Evolutionary conservation across 1,284 basidiomycete genomes (phyloP).

Genomic region (Ustilago hordei): DNA sequence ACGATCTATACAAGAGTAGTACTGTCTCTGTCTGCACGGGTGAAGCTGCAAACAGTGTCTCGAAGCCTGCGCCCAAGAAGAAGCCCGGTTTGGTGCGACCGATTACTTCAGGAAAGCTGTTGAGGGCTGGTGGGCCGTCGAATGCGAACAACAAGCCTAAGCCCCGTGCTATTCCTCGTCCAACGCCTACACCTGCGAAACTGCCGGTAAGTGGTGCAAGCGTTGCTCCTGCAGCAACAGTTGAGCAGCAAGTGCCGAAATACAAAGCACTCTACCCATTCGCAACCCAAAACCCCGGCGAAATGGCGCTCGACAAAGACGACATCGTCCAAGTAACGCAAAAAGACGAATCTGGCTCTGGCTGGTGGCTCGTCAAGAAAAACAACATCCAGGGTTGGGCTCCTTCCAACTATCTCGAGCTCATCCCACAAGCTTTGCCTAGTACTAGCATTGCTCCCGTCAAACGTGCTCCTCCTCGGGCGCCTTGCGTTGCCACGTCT

Average conservation of each 20-base stretch:
- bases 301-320: constrained; percentile 89
- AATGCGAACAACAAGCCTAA: constrained; percentile 59
- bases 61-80: constrained; percentile 84
- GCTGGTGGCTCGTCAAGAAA: constrained; percentile 96
- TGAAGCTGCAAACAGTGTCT: constrained; percentile 83
- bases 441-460: constrained; percentile 64
- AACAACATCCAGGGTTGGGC: constrained; percentile 89
- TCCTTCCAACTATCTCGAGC: constrained; percentile 86
- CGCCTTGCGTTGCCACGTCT: constrained; percentile 65
- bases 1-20: constrained; percentile 94
- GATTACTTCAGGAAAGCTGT: constrained; percentile 84
- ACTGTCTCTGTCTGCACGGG: constrained; percentile 88
- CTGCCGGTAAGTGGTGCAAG: constrained; percentile 25
- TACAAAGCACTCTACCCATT: constrained; percentile 81
- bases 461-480: constrained; percentile 69
- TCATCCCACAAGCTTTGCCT: constrained; percentile 77
- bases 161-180: constrained; percentile 56
- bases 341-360: constrained; percentile 77
- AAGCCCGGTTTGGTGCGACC: constrained; percentile 86
- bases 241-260: constrained; percentile 77
- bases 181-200: constrained; percentile 42
- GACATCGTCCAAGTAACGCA: constrained; percentile 91
- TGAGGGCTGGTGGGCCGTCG: constrained; percentile 79
- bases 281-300: constrained; percentile 84
- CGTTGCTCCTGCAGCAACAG: constrained; percentile 19